These are phyloP conservation scores for Helotiales sp. DNA, from an alignment of 2,329 filamentous ascomycete genomes.

Conservation along the genomic window DNA sequence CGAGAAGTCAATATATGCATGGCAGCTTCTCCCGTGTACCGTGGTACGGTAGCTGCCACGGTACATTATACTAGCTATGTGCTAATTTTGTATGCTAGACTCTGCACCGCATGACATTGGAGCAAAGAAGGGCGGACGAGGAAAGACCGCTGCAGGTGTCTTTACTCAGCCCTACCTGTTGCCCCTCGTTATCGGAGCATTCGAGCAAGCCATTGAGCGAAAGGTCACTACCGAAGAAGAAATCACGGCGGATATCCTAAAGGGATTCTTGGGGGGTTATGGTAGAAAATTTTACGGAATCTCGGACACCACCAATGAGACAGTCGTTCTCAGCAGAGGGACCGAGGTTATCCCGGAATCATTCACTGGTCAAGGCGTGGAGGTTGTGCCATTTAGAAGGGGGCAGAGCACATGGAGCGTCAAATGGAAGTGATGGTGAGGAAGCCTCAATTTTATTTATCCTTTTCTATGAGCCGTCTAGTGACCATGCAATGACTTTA, in stretches of 20 bases:
- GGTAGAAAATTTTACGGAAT: conserved; percentile 59
- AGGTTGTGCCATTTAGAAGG: conserved; percentile 34
- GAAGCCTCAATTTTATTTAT: background rate
- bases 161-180: conserved; percentile 78
- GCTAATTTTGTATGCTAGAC: no score
- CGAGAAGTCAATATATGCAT: no score
- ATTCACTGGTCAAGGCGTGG: conserved; percentile 63
- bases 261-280: conserved; percentile 58
- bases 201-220: conserved; percentile 65
- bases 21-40: background rate
- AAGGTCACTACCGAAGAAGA: conserved; percentile 56
- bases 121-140: conserved; percentile 62
- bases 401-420: conserved; percentile 44
- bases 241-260: conserved; percentile 60
- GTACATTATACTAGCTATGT: no score
- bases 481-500: background rate
- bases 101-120: conserved; percentile 65
- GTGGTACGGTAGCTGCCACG: no score
- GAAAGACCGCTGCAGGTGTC: conserved; percentile 69
- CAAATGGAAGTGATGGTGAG: conserved; percentile 49
- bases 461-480: background rate
- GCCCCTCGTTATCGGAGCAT: conserved; percentile 65
- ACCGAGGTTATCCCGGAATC: conserved; percentile 45
- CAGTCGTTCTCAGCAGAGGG: conserved; percentile 36
- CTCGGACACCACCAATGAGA: conserved; percentile 29